Conservation (phyloP, 2,329 filamentous ascomycete genomes). For the Shiraia bambusicola region DNA sequence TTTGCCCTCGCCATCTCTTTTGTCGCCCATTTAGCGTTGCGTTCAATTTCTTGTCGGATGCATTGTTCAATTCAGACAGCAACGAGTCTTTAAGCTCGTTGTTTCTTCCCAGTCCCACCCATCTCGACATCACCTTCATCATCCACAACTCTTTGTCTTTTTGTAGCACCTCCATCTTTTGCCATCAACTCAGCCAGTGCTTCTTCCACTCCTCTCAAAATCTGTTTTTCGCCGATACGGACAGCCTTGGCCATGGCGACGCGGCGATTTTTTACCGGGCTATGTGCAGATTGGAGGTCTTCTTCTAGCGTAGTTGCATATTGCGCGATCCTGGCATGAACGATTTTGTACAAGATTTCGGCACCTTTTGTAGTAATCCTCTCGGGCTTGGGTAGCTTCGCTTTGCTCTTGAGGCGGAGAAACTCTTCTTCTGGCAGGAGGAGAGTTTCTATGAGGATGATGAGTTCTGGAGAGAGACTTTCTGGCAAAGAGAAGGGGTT, state of each 20-base stretch:
- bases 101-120: slow-evolving; percentile 30
- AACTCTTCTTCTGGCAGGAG: slow-evolving; percentile 46
- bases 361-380: slow-evolving; percentile 45
- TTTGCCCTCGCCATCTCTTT: not conserved
- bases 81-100: slow-evolving; percentile 18
- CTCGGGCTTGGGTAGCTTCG: slow-evolving; percentile 47
- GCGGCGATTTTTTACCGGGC: slow-evolving; percentile 24
- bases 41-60: not conserved
- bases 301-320: slow-evolving; percentile 58
- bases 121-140: slow-evolving; percentile 32
- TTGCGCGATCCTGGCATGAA: slow-evolving; percentile 47
- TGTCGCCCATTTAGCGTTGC: not conserved
- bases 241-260: slow-evolving; percentile 65
- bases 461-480: slow-evolving; percentile 46
- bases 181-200: slow-evolving; percentile 25
- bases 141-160: slow-evolving; percentile 28
- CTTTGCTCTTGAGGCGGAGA: slow-evolving; percentile 44
- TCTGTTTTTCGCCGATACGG: slow-evolving; percentile 70
- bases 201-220: slow-evolving; percentile 59
- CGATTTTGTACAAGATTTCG: slow-evolving; percentile 42
- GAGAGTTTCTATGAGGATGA: slow-evolving; percentile 49
- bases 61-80: not conserved
- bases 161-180: slow-evolving; percentile 34
- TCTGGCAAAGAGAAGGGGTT: slow-evolving; percentile 37
- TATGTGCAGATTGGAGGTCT: slow-evolving; percentile 50